Evolutionary conservation across 139 green algal genomes (phyloP), one percentile per base, ranked within the genome.

Genomic region (Micractinium sp.): DNA sequence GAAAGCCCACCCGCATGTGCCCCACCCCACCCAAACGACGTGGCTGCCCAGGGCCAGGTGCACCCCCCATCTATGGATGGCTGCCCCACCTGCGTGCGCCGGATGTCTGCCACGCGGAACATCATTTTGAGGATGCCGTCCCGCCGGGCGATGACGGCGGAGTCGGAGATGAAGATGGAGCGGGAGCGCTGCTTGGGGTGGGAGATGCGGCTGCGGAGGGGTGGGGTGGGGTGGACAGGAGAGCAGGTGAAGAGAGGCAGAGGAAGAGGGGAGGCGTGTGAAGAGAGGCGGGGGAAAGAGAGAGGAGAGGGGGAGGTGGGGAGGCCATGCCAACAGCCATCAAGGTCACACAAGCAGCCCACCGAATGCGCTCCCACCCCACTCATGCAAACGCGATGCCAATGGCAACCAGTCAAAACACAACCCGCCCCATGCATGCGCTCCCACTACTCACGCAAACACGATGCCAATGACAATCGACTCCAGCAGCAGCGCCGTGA

Each of bases 121-220:
- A 98, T 98, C 89, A 99, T 96, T 85, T 98, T 99, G 47, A 98
- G 94, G 38, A 96, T 93, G 85, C 97, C 97, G 85, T 99, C 96
- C 1, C 97, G 87, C 1, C 96, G 91, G 0, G 94, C 92, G 13
- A 99, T 96, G 41, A 94, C 88, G 3, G 95, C 94, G 22, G 91
- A 96, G 83, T 98, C 95, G 2, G 92, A 96, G 38, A 99, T 97
- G 80, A 97, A 93, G 85, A 99, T 96, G 18, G 96, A 97, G 66
- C 96, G 92, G 38, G 92, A 94, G 35, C 96, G 93, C 79, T 97
- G 93, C 91, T 97, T 97, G 79, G 96, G 95, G 92, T 97, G 95
- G 31, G 81, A 92, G 90, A 98, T 95, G 71, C 93, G 91, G 69
- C 63, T 94, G 89, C 78, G 41, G 20, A 1, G 31, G 27, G 15